Evolutionary conservation across 352 stramenopile genomes (phyloP), one percentile per base, ranked within the genome.

Genomic region (Pythium grandisporangium): DNA sequence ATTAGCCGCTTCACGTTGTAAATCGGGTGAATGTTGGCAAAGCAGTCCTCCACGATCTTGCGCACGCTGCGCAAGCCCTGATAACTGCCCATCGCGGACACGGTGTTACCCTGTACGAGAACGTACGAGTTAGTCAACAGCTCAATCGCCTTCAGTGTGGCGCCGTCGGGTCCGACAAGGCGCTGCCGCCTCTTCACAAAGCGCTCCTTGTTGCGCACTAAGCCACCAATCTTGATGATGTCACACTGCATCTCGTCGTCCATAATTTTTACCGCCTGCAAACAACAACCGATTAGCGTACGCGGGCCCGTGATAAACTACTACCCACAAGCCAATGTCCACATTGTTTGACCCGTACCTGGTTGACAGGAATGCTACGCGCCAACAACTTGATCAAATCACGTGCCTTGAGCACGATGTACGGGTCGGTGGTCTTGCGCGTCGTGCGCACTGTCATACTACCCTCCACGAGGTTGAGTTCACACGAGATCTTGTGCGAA

Each of bases 1-100:
- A 99, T 99, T 17, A 99, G 70, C n/a, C 93, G 95, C 75, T 99
- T 99, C 47, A 99, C 98, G 58, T 99, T 98, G 81, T 99, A 99
- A 43, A 99, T 98, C 24, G 97, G 97, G 59, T 99, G 97, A 32
- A 99, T 93, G 65, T 99, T 99, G n/a, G 96, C 91, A 61, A 99
- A 99, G 63, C 96, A 99, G 61, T 99, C 97, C 48, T 98, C 70
- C 16, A 99, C 88, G 26, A 99, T 97, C 41, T 96, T 97, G 35
- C 96, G 85, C 27, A 97, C 90, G 51, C 91, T 93, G 58, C 95
- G 95, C 11, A 98, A 70, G 20, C 93, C 91, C 25, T 95, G 78
- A 62, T 95, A 95, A 29, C 53, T 71, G 19, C 77, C 75, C 76
- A 93, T 89, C 11, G 74, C 76, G 14, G 79, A 85, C 25, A 99